phyloP scores from a whole-genome alignment of 1,284 basidiomycete species.

The Ganoderma multipileum region DNA sequence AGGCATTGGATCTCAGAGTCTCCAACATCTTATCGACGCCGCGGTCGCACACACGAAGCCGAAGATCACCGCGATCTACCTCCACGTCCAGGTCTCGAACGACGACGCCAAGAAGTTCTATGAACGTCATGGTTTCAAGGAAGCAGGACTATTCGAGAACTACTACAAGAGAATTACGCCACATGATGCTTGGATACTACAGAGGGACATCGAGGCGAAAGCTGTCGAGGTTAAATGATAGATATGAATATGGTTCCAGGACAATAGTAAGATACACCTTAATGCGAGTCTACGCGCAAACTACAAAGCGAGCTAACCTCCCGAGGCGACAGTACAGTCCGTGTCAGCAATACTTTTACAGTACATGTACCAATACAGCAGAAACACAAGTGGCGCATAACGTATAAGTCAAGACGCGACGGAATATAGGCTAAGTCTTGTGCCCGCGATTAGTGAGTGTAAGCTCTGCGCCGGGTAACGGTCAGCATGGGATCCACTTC shows the following conservation, averaged over 20 bases:
- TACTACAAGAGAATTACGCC: constrained; percentile 87
- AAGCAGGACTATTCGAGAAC: constrained; percentile 64
- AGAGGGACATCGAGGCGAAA: constrained; percentile 50
- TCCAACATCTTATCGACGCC: constrained; percentile 68
- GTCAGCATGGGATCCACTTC: constrained; percentile 16
- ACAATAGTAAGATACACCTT: constrained; percentile 34
- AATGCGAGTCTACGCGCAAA: constrained; percentile 30
- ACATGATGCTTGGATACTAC: constrained; percentile 81
- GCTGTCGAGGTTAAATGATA: constrained; percentile 25
- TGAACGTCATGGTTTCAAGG: constrained; percentile 76
- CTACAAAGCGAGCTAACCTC: constrained; percentile 30
- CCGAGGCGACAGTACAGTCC: constrained; percentile 30
- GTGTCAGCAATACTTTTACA: constrained; percentile 34
- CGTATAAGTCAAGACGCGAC: constrained; percentile 32
- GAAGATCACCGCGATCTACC: constrained; percentile 71
- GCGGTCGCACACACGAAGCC: constrained; percentile 63
- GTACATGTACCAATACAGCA: constrained; percentile 34
- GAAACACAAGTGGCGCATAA: constrained; percentile 30
- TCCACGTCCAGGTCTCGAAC: constrained; percentile 84
- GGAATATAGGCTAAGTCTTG: constrained; percentile 31
- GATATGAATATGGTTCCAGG: constrained; percentile 17
- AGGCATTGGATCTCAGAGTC: constrained; percentile 70
- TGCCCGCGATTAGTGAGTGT: constrained; percentile 35
- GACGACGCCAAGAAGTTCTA: constrained; percentile 76
- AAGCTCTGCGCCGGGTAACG: constrained; percentile 27